Conservation (phyloP, 75 land plant genomes). For the Gnetum montanum region DNA sequence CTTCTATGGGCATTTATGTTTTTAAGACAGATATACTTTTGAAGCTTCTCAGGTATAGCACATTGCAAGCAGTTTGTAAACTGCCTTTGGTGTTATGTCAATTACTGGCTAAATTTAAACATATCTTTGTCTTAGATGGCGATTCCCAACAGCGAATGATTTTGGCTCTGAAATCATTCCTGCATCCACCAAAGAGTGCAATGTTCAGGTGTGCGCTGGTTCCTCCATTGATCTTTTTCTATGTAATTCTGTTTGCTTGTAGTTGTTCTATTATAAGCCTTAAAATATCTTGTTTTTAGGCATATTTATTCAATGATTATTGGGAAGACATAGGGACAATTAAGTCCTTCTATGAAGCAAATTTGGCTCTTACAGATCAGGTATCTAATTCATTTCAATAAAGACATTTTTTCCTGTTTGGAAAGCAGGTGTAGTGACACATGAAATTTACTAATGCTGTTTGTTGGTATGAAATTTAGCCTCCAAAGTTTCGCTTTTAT, state of each 20-base stretch:
- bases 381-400: too few relatives aligned
- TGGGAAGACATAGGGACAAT: slow-evolving; percentile 96
- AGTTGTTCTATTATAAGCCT: background rate
- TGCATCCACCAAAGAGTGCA: slow-evolving; percentile 48
- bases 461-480: slow-evolving; percentile 56
- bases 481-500: slow-evolving; percentile 78
- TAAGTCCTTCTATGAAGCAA: slow-evolving; percentile 82
- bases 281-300: slow-evolving; percentile 20
- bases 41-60: slow-evolving; percentile 31
- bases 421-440: too few relatives aligned
- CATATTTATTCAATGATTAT: slow-evolving; percentile 79
- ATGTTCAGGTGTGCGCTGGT: slow-evolving; percentile 52
- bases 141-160: slow-evolving; percentile 77
- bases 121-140: slow-evolving; percentile 23
- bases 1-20: slow-evolving; percentile 50
- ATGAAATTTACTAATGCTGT: too few relatives aligned
- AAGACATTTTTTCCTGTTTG: too few relatives aligned
- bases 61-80: background rate
- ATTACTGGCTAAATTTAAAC: background rate
- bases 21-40: slow-evolving; percentile 32
- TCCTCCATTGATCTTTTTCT: background rate
- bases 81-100: too few relatives aligned
- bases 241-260: background rate
- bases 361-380: slow-evolving; percentile 73
- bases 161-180: slow-evolving; percentile 88